Evolutionary conservation across 2,329 filamentous ascomycete genomes (phyloP), one percentile per base, ranked within the genome.

Genomic region (Beauveria caledonica): DNA sequence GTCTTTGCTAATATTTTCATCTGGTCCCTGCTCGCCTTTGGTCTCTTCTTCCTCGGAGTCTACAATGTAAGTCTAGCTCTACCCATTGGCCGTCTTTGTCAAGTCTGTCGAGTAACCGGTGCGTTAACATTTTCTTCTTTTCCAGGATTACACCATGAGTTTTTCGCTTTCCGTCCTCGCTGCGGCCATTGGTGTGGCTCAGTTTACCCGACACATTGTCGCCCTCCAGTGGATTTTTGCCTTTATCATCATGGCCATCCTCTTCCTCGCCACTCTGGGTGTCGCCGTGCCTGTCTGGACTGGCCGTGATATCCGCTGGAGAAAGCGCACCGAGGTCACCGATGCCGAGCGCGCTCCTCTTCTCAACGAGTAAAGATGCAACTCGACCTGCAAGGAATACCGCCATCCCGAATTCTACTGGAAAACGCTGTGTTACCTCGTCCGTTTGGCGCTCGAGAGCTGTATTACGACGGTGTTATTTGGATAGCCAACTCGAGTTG

Each of bases 211-310:
- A 68, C 85, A 91, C 71, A 73, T 87, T 62, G 79, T 95, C 65
- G 89, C 90, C 7, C 79, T 96, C 64, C 92, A 96, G 76, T 96
- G 91, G 91, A 93, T 95, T 74, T 96, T 96, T 71, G 89, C 91
- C 39, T 94, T 95, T 69, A 79, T 85, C 63, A 91, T 96, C 71
- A 92, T 93, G 80, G 83, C 80, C 1, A 71, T 89, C 27, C 82
- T 95, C 58, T 88, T 94, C 71, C 72, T 92, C 21, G 74, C 84
- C 19, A 90, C 88, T 1, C 68, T 89, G 2, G 73, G 81, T 17
- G 78, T 91, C 57, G 87, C 84, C 2, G 73, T 89, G 39, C 87
- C 88, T 0, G 81, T 81, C 23, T 78, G 86, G 69, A 79, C 84
- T 13, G 86, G 86, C 62, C 77, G 79, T 59, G 81, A 86, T 51